phyloP scores from a whole-genome alignment of 495 filamentous ascomycete species.

The Annulohypoxylon moriforme region DNA sequence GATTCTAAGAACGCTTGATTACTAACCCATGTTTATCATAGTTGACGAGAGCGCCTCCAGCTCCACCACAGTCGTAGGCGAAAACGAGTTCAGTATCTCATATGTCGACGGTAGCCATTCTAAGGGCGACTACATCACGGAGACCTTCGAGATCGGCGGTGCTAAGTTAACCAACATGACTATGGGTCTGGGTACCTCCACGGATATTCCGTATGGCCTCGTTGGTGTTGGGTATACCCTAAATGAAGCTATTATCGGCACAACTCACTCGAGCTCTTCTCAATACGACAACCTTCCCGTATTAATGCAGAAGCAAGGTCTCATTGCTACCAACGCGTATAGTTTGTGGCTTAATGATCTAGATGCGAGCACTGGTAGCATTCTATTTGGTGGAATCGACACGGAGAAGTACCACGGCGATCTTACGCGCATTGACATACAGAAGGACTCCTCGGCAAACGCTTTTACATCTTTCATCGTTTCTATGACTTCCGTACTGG shows the following conservation, averaged over 20 bases:
- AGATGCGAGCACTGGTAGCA: conserved; percentile 57
- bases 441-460: conserved; percentile 60
- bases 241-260: conserved; percentile 79
- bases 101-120: conserved; percentile 87
- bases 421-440: conserved; percentile 73
- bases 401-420: conserved; percentile 82
- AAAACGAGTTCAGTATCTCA: conserved; percentile 80
- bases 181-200: conserved; percentile 82
- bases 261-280: conserved; percentile 44
- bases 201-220: conserved; percentile 79
- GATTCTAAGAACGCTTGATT: not conserved
- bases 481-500: conserved; percentile 70
- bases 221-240: conserved; percentile 86
- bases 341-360: conserved; percentile 91
- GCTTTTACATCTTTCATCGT: conserved; percentile 75
- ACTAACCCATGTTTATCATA: conserved; percentile 33
- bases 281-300: conserved; percentile 84
- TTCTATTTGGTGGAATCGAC: conserved; percentile 91
- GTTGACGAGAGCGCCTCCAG: conserved; percentile 73
- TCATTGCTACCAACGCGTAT: conserved; percentile 86
- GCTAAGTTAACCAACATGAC: conserved; percentile 74
- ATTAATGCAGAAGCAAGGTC: conserved; percentile 74
- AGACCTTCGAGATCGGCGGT: conserved; percentile 79
- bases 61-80: conserved; percentile 72
- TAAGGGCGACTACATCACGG: conserved; percentile 82